Percentiles rank a stretch among this genome's conserved stretches.
phyloP scores from a whole-genome alignment of 2,329 filamentous ascomycete species.

The Epichloe brachyelytri region DNA sequence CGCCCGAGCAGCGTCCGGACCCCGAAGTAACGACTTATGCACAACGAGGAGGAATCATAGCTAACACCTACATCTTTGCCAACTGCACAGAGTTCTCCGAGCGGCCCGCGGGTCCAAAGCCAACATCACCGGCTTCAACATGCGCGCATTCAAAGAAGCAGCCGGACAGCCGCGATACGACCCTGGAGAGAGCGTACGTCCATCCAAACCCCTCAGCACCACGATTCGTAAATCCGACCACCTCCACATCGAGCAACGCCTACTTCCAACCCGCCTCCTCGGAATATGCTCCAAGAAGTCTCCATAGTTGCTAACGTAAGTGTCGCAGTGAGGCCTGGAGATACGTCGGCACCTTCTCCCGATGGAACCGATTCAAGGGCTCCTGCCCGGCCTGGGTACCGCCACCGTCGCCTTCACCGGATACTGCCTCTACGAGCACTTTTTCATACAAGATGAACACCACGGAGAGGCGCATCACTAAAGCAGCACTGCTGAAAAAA shows the following conservation, averaged over 20 bases:
- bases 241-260: background rate
- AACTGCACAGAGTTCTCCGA: constrained; percentile 30
- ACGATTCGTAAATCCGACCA: background rate
- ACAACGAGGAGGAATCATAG: background rate
- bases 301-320: constrained; percentile 5
- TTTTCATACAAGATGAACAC: constrained; percentile 67
- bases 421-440: constrained; percentile 82
- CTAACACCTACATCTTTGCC: background rate
- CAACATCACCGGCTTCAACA: constrained; percentile 88
- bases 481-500: background rate
- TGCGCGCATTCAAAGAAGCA: constrained; percentile 63
- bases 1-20: background rate
- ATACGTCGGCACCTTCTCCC: constrained; percentile 77
- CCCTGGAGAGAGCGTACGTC: constrained; percentile 49
- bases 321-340: constrained; percentile 75
- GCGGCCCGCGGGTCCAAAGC: constrained; percentile 42
- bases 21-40: background rate
- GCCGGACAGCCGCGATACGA: constrained; percentile 51
- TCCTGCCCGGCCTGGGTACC: constrained; percentile 86
- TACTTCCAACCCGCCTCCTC: background rate
- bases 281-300: constrained; percentile 6
- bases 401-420: constrained; percentile 80
- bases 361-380: constrained; percentile 78
- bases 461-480: constrained; percentile 35
- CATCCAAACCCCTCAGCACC: background rate